These are phyloP conservation scores for Pigoraptor vietnamica DNA, from an alignment of 78 protist species.

Conservation along the genomic window DNA sequence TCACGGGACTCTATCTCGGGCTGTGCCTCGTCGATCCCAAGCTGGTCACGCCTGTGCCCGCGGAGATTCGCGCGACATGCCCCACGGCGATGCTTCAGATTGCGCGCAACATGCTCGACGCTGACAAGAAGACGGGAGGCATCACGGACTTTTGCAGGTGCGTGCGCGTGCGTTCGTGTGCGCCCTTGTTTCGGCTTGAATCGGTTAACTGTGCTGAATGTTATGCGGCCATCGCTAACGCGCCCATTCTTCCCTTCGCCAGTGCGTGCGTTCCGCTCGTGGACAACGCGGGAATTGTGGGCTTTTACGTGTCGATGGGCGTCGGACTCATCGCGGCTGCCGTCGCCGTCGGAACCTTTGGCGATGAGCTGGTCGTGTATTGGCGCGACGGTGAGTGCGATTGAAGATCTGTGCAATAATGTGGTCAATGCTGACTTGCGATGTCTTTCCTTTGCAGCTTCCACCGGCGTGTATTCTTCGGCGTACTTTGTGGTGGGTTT, in stretches of 20 bases:
- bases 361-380: not conserved
- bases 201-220: too few species aligned
- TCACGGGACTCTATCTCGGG: not conserved
- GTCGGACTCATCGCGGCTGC: not conserved
- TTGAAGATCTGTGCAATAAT: too few species aligned
- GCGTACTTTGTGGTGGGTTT: not conserved
- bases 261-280: not conserved
- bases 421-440: too few species aligned
- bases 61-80: not conserved
- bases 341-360: not conserved
- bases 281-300: not conserved
- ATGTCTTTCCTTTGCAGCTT: too few species aligned
- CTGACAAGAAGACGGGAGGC: not conserved
- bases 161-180: not conserved
- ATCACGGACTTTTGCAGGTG: not conserved
- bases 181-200: not conserved
- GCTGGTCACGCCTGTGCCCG: not conserved
- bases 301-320: not conserved
- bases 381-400: slow-evolving; percentile 5
- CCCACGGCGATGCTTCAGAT: not conserved
- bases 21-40: not conserved
- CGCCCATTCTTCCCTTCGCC: too few species aligned
- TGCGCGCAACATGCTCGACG: not conserved
- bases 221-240: too few species aligned
- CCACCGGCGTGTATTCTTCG: not conserved